phyloP scores from a whole-genome alignment of 169 alveolate species.

The Fabrea salina region DNA sequence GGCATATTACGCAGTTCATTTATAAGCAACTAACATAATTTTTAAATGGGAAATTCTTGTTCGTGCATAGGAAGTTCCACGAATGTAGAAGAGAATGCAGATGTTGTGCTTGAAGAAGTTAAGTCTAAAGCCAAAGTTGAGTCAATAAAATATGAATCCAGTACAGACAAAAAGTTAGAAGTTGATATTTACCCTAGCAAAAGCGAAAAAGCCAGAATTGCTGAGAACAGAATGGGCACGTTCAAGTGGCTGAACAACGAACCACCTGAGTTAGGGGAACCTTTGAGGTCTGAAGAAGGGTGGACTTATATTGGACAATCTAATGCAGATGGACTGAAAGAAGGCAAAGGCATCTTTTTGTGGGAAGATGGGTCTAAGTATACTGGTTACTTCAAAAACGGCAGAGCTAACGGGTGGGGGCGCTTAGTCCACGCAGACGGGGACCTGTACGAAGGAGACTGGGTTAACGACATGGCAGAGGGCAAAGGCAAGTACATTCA shows the following conservation, averaged over 20 bases:
- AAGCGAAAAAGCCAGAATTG: background rate
- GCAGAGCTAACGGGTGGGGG: constrained; percentile 51
- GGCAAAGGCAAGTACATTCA: constrained; percentile 88
- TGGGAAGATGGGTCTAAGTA: constrained; percentile 57
- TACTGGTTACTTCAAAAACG: constrained; percentile 52
- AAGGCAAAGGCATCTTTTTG: constrained; percentile 52
- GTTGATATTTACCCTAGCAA: background rate
- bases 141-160: background rate
- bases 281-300: background rate
- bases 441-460: constrained; percentile 47
- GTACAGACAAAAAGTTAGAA: background rate
- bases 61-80: background rate
- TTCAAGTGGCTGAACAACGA: background rate
- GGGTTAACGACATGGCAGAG: constrained; percentile 69
- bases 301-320: constrained; percentile 39
- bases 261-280: background rate
- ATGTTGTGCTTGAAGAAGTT: background rate
- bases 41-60: background rate
- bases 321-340: constrained; percentile 34
- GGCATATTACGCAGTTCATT: constrained; percentile 22
- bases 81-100: background rate
- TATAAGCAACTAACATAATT: too few relatives aligned
- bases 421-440: constrained; percentile 63
- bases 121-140: background rate
- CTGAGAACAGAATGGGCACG: background rate